phyloP scores from a whole-genome alignment of 1,139 yeast genomes.

The Komagataea norvegica region DNA sequence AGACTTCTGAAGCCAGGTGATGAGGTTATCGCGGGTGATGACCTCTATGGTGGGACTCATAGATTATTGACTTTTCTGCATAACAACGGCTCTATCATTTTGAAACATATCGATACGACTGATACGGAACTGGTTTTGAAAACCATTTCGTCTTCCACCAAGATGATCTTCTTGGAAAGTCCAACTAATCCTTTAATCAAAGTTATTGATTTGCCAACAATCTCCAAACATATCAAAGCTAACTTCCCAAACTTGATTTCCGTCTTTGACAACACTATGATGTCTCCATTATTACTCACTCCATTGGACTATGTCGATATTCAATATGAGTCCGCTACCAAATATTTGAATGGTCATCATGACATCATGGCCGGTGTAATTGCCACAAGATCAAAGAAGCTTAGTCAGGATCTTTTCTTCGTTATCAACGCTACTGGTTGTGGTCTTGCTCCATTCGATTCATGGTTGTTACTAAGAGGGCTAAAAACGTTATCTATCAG shows the following conservation, averaged over 20 bases:
- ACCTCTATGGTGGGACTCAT: constrained; percentile 89
- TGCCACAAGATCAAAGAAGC: constrained; percentile 57
- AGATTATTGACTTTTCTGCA: constrained; percentile 72
- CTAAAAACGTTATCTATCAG: constrained; percentile 81
- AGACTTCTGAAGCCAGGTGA: constrained; percentile 72
- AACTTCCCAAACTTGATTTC: constrained; percentile 66
- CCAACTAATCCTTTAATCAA: constrained; percentile 92
- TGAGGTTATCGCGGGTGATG: constrained; percentile 89
- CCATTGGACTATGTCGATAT: constrained; percentile 85
- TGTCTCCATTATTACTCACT: constrained; percentile 82
- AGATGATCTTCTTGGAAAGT: constrained; percentile 76
- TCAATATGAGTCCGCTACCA: constrained; percentile 90
- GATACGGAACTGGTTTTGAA: constrained; percentile 46
- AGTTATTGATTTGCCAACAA: constrained; percentile 70
- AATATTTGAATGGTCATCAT: constrained; percentile 89
- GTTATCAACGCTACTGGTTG: constrained; percentile 88
- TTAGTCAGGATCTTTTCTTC: constrained; percentile 68
- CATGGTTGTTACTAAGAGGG: constrained; percentile 84
- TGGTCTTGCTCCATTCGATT: constrained; percentile 87
- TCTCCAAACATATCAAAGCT: constrained; percentile 61
- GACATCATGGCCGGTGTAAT: constrained; percentile 94
- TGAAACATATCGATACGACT: constrained; percentile 81
- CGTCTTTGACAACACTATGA: constrained; percentile 93
- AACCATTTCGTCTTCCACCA: constrained; percentile 49
- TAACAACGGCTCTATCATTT: constrained; percentile 61